A percentile compares a stretch with the other conserved stretches of the same genome.
These are phyloP conservation scores for Flaveria linearis DNA, from an alignment of 129 eudicot genomes.

Conservation along the genomic window DNA sequence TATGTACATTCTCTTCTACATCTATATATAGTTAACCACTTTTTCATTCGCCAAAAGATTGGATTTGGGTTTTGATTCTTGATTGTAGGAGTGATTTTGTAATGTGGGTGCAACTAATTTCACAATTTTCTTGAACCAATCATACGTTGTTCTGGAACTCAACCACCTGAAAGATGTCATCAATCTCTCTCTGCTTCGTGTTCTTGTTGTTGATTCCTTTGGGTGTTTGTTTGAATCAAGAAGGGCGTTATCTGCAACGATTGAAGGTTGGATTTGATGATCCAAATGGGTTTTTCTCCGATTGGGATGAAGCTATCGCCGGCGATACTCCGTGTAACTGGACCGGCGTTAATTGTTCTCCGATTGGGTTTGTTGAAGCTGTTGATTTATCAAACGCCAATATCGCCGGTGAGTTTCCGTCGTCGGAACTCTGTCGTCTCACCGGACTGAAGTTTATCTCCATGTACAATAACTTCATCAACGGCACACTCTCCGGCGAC, in stretches of 20 bases:
- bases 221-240: conserved; percentile 52
- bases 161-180: conserved; percentile 31
- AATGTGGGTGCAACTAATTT: not conserved
- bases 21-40: not conserved
- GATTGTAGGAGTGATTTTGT: not conserved
- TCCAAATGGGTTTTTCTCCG: conserved; percentile 55
- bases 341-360: conserved; percentile 60
- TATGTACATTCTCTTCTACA: not conserved
- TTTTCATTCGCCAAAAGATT: not conserved
- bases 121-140: not conserved
- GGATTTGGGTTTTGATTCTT: too few species aligned
- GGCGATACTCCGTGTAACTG: conserved; percentile 59
- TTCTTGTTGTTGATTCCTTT: conserved; percentile 20
- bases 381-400: conserved; percentile 67
- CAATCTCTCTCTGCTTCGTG: conserved; percentile 15
- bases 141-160: not conserved
- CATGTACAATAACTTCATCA: conserved; percentile 63
- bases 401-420: conserved; percentile 68
- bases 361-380: conserved; percentile 36
- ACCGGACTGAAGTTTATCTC: conserved; percentile 44
- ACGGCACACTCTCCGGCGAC: conserved; percentile 56
- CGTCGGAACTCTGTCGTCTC: conserved; percentile 49
- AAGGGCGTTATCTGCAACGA: conserved; percentile 46
- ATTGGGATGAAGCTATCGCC: conserved; percentile 39
- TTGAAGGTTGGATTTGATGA: conserved; percentile 61